phyloP scores from a whole-genome alignment of 768 basidiomycete genomes.

The Pisolithus albus region DNA sequence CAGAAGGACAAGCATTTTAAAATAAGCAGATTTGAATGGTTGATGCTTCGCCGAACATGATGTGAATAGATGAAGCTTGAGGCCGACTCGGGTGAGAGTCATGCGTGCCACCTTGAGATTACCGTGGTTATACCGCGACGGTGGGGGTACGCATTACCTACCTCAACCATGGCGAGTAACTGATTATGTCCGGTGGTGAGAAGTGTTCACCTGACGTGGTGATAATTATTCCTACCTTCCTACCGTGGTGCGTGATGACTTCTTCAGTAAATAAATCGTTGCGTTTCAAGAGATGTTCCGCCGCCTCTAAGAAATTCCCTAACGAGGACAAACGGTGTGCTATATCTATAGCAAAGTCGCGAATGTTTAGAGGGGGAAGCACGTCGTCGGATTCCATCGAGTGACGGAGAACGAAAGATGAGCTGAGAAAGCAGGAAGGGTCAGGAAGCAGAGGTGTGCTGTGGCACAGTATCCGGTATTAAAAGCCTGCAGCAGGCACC shows the following conservation, averaged over 20 bases:
- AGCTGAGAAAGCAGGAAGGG: conserved; percentile 7
- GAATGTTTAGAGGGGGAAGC: conserved; percentile 11
- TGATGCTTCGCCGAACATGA: conserved; percentile 35
- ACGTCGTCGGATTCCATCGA: conserved; percentile 4
- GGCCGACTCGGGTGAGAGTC: conserved; percentile 37
- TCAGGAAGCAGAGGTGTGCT: conserved; percentile 19
- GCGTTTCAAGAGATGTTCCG: conserved; percentile 19
- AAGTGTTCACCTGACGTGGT: neutral
- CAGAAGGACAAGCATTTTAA: conserved; percentile 40
- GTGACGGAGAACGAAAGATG: conserved; percentile 5
- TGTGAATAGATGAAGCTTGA: conserved; percentile 41
- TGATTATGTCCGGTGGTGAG: conserved; percentile 16
- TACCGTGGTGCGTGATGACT: conserved; percentile 18
- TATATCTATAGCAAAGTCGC: conserved; percentile 24
- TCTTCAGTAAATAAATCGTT: conserved; percentile 12
- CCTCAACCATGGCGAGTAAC: conserved; percentile 49
- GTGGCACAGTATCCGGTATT: conserved; percentile 18
- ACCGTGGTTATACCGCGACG: neutral
- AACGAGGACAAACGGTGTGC: conserved; percentile 26
- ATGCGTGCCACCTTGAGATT: conserved; percentile 37
- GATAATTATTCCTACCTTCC: conserved; percentile 18
- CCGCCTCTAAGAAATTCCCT: conserved; percentile 22
- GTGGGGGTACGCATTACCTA: conserved; percentile 22
- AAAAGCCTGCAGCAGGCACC: conserved; percentile 11
- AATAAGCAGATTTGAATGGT: conserved; percentile 43